Base-by-base conservation (phyloP, 768 basidiomycete genomes). In the Leccinum subtestaceum region DNA sequence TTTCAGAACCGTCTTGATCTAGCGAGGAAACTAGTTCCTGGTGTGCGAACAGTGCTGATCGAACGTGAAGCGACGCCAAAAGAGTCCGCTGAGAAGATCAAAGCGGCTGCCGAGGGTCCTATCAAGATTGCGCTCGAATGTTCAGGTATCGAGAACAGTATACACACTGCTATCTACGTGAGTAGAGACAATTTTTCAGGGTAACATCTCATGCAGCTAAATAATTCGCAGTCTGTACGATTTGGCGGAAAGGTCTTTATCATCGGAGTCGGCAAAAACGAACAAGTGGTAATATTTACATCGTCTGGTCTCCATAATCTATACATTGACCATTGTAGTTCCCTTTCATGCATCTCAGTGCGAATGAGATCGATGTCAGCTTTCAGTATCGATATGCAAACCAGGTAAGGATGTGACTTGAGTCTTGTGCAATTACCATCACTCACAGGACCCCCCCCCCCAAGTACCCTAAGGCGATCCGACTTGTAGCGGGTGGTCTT, bases 381-480 rank as follows among this genome's bases (percentile, higher is more conserved):
- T 86, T 88, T 73, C 85, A 84, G 70, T 88, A 86, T 67, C 83
- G 86, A 25, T 88, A 88, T 61, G 82, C 83, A 25, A 87, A 85
- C 65, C 85, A 86, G 70, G 82, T 79, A 61, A 40, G 57, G 21
- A 11, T 19, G 4, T 11, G 7, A 40, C 32, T 40, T 56, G 19
- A 15, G 45, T 36, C 2, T n/a, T 2, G 19, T 46, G 19, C 17
- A 36, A 36, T 25, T 40, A 32, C 15, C n/a, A n/a, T 23, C 45
- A 3, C 32, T 63, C 2, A 62, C 38, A 19, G 9, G 15, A 34
- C 45, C 5, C 34, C 5, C 43, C 25, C 40, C 5, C 43, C 25
- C 40, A 74, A 87, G 78, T 95, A 93, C 73, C 91, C 91, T 10
- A 91, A 89, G 66, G 93, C 93, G 2, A 84, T 95, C 58, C 82